A percentile compares a stretch with the other conserved stretches of the same genome.
These are phyloP conservation scores for Lecanicillium sp. DNA, from an alignment of 2,329 filamentous ascomycete species.

Conservation along the genomic window DNA sequence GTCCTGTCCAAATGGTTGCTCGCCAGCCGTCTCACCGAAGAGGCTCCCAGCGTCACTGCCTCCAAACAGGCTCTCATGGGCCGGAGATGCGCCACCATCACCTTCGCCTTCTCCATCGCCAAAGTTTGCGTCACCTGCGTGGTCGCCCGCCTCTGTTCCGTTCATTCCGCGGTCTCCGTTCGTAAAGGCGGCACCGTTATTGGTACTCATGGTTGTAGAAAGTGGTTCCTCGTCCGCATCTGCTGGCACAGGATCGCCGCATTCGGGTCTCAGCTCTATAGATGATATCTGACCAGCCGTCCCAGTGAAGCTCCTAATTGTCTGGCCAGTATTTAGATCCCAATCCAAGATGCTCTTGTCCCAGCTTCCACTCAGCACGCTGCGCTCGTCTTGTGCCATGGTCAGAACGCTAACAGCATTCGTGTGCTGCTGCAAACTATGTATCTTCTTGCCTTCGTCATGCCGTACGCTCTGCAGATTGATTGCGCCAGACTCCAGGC, in stretches of 20 bases:
- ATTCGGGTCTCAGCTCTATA: conserved; percentile 76
- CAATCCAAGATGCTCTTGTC: conserved; percentile 92
- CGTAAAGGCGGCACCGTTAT: conserved; percentile 54
- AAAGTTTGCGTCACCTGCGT: conserved; percentile 13
- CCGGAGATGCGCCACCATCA: conserved; percentile 58
- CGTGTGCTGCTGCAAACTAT: conserved; percentile 71
- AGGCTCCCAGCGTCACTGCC: conserved; percentile 74
- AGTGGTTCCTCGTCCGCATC: conserved; percentile 53
- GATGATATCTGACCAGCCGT: conserved; percentile 79
- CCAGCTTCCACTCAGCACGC: conserved; percentile 88
- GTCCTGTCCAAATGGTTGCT: conserved; percentile 64
- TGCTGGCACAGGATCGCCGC: conserved; percentile 65
- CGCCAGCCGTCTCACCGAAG: conserved; percentile 67
- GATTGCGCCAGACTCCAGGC: conserved; percentile 83
- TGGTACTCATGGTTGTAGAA: conserved; percentile 69
- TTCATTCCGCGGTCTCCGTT: conserved; percentile 25
- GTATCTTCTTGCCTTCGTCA: conserved; percentile 86
- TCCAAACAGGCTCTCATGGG: conserved; percentile 74
- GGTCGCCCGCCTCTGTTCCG: conserved; percentile 29
- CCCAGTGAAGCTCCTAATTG: conserved; percentile 68
- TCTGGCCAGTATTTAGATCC: conserved; percentile 82
- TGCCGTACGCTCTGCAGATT: conserved; percentile 91
- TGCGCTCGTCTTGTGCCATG: conserved; percentile 76
- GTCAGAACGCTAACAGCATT: conserved; percentile 87
- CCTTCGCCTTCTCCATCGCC: conserved; percentile 30